Base-by-base conservation (phyloP, 768 basidiomycete genomes). In the Phylloporus arenicola region DNA sequence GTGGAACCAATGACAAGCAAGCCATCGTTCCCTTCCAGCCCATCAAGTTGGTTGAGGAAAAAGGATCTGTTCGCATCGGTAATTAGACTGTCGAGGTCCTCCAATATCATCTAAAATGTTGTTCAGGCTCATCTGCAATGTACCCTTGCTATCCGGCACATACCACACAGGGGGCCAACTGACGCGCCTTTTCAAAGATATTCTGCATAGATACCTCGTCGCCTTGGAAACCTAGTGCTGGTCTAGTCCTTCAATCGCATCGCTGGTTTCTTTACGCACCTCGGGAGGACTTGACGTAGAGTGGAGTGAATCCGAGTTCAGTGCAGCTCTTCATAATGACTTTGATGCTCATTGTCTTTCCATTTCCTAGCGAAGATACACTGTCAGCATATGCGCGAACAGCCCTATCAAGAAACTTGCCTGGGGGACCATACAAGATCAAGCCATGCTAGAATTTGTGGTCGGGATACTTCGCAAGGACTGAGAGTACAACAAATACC, bases 1-100 rank as follows among this genome's bases (percentile, higher is more conserved):
- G 25, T 25, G 1, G 88, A 81, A 16, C 79, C 83, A 48, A 92
- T 83, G 58, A 92, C 70, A 25, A 92, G 76, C 10, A 93, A 56
- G 0, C 91, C 91, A 52, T 91, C 82, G 59, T 92, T 92, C 27
- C 81, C 78, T 61, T 84, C 81, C 29, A 92, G 65, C 1, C 90
- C 90, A 54, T 92, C 90, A 8, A 89, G 70, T 62, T 92, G 84
- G 61, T 93, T 93, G 43, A 93, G 74, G 79, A 92, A 92, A 75
- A 88, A 92, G 3, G 88, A 88, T 27, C 89, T 80, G 60, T 91
- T 92, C 7, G 61, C 44, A 58, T 89, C 80, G 52, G 80, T 88
- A 70, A 93, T 87, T 33, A 91, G 74, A 56, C 84, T 85, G 58
- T 93, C 91, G 7, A 92, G 67, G 56, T 83, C 82, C 57, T 83